Evolutionary conservation across 1,284 basidiomycete species (phyloP), one percentile per base, ranked within the genome.

Genomic region (Coriolopsis trogii): DNA sequence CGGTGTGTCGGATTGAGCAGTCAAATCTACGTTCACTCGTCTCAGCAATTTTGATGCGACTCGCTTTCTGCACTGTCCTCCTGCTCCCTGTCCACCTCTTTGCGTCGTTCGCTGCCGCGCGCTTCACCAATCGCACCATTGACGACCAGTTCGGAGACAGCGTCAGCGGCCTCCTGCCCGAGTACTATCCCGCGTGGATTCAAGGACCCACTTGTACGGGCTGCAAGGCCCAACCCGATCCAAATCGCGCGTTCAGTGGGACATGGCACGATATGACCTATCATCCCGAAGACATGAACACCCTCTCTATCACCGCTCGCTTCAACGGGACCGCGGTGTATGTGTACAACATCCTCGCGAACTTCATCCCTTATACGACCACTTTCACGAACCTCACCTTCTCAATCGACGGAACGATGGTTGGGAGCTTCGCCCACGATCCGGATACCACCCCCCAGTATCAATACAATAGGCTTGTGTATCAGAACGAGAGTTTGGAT

Each of bases 311-410:
- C 37, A 23, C 21, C 10, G 20, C 24, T 3, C 37, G 24, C 20
- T 38, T 38, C 37, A 38, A 18, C 7, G 69, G 69, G 9, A 66
- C 65, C 1, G 67, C 67, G 3, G 59, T 71, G n/a, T 69, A 65
- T 43, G 64, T 70, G 10, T 69, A 64, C 49, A 66, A 67, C 26
- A 64, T 70, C 30, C 59, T 71, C n/a, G 45, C 51, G 16, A 51
- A 39, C 46, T 37, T 18, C 21, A 36, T 46, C n/a, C 23, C 26
- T 51, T 50, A 61, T 20, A 44, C 63, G 9, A 63, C 58, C 5
- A 60, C 63, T 8, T 48, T 44, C 10, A 64, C 66, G 1, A 58
- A 65, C 24, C 55, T 60, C 45, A 61, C 61, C 31, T 66, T 70
- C 51, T 58, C 54, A 15, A 49, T 70, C 4, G 65, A 70, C 41